phyloP scores from a whole-genome alignment of 179 eudicot genomes.

The Sideroxylon spinosum region DNA sequence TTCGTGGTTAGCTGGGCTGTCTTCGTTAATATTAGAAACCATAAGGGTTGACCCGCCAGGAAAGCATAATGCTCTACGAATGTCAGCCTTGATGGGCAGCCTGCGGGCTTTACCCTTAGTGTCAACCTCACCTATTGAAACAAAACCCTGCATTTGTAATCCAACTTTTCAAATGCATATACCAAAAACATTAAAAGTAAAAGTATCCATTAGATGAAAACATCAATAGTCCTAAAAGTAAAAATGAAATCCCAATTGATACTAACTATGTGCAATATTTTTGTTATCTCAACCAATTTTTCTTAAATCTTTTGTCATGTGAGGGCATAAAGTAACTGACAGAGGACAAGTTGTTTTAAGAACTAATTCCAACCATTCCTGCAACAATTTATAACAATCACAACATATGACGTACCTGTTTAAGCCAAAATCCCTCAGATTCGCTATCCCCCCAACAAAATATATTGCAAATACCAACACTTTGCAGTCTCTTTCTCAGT shows the following conservation, averaged over 20 bases:
- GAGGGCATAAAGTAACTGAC: neutral
- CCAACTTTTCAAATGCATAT: slow-evolving; percentile 15
- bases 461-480: slow-evolving; percentile 62
- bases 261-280: neutral
- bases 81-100: slow-evolving; percentile 69
- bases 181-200: slow-evolving; percentile 1
- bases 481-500: slow-evolving; percentile 61
- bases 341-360: neutral
- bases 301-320: neutral
- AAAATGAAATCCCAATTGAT: neutral
- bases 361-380: neutral
- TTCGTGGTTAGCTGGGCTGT: slow-evolving; percentile 22
- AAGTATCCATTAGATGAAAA: neutral
- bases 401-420: slow-evolving; percentile 51
- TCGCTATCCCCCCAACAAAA: slow-evolving; percentile 89
- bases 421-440: slow-evolving; percentile 91
- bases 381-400: slow-evolving; percentile 8
- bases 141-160: slow-evolving; percentile 57
- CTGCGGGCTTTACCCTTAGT: slow-evolving; percentile 68
- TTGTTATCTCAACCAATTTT: neutral
- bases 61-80: slow-evolving; percentile 78
- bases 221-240: neutral
- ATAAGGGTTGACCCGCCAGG: slow-evolving; percentile 88
- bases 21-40: slow-evolving; percentile 54
- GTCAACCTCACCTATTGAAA: slow-evolving; percentile 66